Base-by-base conservation (phyloP, 1,284 basidiomycete genomes). In the Ganoderma leucocontextum region DNA sequence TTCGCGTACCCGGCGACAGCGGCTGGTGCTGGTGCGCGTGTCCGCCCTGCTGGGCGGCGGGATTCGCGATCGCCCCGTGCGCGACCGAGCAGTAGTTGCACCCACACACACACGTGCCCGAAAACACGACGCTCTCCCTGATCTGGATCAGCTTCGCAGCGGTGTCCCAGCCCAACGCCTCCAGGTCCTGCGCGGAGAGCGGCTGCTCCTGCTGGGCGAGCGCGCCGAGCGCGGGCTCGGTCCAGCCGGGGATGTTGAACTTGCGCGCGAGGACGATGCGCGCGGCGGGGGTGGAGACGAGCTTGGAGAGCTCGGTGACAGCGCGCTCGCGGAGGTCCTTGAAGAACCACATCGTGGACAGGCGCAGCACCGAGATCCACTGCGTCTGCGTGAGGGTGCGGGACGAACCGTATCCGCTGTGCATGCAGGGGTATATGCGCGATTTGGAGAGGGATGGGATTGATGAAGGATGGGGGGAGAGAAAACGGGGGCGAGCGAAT, bases 211-310 rank as follows among this genome's bases (percentile, higher is more conserved):
- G 66, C 60, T 63, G 67, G 13, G 58, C 67, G 62, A 73, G 72
- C 5, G 66, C 47, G 25, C 42, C 13, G 22, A 73, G 60, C 52
- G 69, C 72, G 60, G 72, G 67, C 67, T 70, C 68, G 60, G 62
- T 55, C 69, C 72, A 73, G 49, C 49, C 59, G 3, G 66, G 36
- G 66, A 73, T 70, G 47, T 49, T 7, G 63, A 39, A 66, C 2
- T 2, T 7, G 47, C 67, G 72, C 15, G 72, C 72, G 66, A 73
- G 35, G 53, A 44, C 58, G 61, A 73, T 53, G 69, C 72, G 72
- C 49, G 57, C 47, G 13, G 63, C 62, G 65, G 62, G 69, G 0
- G 22, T 12, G 39, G 58, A 44, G 9, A 73, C 64, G 62, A 70
- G 63, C 52, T 55, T 52, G 17, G 53, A 29, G 44, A 73, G 65